Percentiles rank a stretch among this genome's conserved stretches.
Evolutionary conservation across 2,329 filamentous ascomycete species (phyloP).

Genomic region (Neospermospora avenae): DNA sequence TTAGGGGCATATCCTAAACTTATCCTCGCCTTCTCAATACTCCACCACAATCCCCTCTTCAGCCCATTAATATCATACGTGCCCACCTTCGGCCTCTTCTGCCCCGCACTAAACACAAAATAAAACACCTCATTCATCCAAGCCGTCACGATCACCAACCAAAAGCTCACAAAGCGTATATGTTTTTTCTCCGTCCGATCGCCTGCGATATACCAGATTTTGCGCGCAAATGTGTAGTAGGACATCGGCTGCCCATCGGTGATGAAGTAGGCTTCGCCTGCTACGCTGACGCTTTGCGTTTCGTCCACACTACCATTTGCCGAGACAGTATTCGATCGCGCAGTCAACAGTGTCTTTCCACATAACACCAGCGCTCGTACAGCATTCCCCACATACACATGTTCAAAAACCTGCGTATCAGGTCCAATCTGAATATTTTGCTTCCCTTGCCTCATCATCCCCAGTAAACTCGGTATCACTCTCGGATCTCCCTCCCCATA

Average conservation of each 20-base stretch:
- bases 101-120: background rate
- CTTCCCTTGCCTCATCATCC: conserved; percentile 8
- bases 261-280: conserved; percentile 38
- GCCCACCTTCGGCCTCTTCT: conserved; percentile 3
- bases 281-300: conserved; percentile 17
- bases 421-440: conserved; percentile 11
- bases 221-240: conserved; percentile 33
- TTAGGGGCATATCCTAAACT: background rate
- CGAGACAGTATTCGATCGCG: background rate
- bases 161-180: background rate
- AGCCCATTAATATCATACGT: background rate
- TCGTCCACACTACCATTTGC: background rate
- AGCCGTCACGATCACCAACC: conserved; percentile 4
- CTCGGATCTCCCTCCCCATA: conserved; percentile 35
- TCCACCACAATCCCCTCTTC: background rate
- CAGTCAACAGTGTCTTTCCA: background rate
- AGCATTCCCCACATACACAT: conserved; percentile 9
- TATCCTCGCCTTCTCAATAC: conserved; percentile 5
- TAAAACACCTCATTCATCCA: conserved; percentile 6
- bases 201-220: conserved; percentile 14
- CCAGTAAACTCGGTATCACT: conserved; percentile 4
- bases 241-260: conserved; percentile 35
- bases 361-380: background rate
- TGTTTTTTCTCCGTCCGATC: conserved; percentile 1
- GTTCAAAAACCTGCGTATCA: conserved; percentile 9